Evolutionary conservation across 2,329 filamentous ascomycete genomes (phyloP).

Genomic region (Phialophora chinensis): DNA sequence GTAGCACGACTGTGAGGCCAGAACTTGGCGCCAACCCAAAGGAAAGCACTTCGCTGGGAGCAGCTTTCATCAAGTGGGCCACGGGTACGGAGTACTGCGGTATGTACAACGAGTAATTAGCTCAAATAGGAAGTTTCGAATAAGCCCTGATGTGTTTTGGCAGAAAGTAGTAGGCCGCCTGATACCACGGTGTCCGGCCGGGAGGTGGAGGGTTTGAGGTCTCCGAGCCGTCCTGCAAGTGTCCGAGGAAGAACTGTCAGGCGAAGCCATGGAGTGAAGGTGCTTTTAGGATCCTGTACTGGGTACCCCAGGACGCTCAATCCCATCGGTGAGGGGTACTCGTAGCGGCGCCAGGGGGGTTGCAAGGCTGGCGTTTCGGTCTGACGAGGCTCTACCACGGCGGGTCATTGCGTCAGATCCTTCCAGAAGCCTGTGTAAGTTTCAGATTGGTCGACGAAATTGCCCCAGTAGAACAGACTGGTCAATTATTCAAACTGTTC

Average conservation of each 20-base stretch:
- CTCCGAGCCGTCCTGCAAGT: neutral
- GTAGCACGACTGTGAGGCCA: neutral
- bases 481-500: neutral
- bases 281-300: neutral
- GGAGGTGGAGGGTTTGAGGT: neutral
- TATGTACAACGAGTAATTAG: neutral
- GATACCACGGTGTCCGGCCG: neutral
- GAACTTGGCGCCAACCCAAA: neutral
- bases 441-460: neutral
- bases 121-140: neutral
- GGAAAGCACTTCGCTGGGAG: neutral
- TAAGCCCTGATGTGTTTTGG: neutral
- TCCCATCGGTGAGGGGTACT: neutral
- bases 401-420: constrained; percentile 31
- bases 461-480: neutral
- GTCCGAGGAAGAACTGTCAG: neutral
- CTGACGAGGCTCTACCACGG: constrained; percentile 7
- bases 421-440: constrained; percentile 28
- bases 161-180: neutral
- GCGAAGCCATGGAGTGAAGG: neutral
- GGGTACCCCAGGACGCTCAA: neutral
- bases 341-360: neutral
- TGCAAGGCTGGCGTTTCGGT: constrained; percentile 20
- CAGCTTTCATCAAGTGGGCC: neutral
- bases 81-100: too few relatives aligned